Conservation (phyloP, 805 yeast genomes). For the Isabelozyma heimii region DNA sequence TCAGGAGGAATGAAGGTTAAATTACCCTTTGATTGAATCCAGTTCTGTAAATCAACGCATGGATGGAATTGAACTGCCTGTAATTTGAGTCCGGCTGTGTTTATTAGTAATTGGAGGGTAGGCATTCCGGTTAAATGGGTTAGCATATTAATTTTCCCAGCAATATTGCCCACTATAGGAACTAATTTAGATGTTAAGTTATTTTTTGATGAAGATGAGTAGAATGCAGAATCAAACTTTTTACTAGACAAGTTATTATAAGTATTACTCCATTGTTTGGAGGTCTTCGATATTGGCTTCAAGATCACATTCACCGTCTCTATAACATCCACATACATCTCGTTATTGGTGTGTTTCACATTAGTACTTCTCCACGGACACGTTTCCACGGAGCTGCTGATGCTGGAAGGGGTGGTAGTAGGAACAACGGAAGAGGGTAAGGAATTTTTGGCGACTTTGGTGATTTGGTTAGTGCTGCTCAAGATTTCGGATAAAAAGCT, state of each 20-base stretch:
- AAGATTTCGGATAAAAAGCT: slow-evolving; percentile 54
- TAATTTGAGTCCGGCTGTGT: slow-evolving; percentile 42
- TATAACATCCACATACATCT: slow-evolving; percentile 76
- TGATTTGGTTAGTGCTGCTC: slow-evolving; percentile 34
- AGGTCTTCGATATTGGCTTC: slow-evolving; percentile 20
- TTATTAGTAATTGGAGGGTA: slow-evolving; percentile 56
- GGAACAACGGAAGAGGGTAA: slow-evolving; percentile 11
- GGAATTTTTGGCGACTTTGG: slow-evolving; percentile 22
- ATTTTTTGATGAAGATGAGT: slow-evolving; percentile 15
- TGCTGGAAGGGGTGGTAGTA: slow-evolving; percentile 2
- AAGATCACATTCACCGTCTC: slow-evolving; percentile 63
- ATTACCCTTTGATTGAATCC: slow-evolving; percentile 46
- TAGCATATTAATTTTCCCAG: slow-evolving; percentile 62
- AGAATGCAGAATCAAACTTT: slow-evolving; percentile 28
- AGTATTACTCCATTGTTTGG: slow-evolving; percentile 9
- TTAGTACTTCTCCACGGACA: slow-evolving; percentile 77
- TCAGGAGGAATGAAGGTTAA: slow-evolving; percentile 86
- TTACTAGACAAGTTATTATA: slow-evolving; percentile 4
- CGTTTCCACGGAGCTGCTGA: slow-evolving; percentile 7
- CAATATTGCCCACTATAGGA: slow-evolving; percentile 52
- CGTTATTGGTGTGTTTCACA: slow-evolving; percentile 76
- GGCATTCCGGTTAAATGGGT: slow-evolving; percentile 81
- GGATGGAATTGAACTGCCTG: slow-evolving; percentile 67
- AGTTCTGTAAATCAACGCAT: slow-evolving; percentile 56
- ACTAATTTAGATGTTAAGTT: slow-evolving; percentile 15